phyloP scores from a whole-genome alignment of 163 green algal species.

The Prototheca cutis region DNA sequence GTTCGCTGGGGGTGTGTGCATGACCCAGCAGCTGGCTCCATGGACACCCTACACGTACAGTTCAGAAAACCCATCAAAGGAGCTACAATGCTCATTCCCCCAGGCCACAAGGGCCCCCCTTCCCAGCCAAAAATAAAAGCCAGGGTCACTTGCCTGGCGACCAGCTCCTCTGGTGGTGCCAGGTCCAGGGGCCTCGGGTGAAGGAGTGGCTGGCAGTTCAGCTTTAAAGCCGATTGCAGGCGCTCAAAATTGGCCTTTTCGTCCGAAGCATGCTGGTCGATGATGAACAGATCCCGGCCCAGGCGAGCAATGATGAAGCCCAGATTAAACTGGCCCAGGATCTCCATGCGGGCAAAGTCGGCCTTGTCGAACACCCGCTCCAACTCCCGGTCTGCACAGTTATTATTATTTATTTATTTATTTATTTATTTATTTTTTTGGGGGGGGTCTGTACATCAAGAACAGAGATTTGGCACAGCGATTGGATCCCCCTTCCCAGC shows the following conservation, averaged over 20 bases:
- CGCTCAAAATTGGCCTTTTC: conserved; percentile 96
- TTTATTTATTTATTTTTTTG: no score
- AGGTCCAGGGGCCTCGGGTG: conserved; percentile 44
- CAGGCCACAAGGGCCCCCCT: background rate
- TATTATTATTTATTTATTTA: no score
- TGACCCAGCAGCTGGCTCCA: no score
- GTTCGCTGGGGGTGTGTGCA: no score
- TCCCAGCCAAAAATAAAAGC: no score
- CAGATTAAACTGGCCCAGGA: conserved; percentile 95
- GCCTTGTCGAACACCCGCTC: conserved; percentile 79
- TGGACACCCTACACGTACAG: no score
- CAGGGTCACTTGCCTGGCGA: conserved; percentile 42
- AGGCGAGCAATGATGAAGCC: conserved; percentile 89
- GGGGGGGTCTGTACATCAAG: no score
- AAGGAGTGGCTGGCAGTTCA: conserved; percentile 82
- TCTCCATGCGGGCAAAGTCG: conserved; percentile 69
- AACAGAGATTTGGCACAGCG: no score
- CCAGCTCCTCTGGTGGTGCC: conserved; percentile 46
- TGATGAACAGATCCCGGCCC: conserved; percentile 83
- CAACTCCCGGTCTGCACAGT: conserved; percentile 67
- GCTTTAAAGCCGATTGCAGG: conserved; percentile 32
- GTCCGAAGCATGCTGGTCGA: conserved; percentile 94
- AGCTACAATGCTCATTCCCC: background rate
- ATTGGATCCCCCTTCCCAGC: no score
- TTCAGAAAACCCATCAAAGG: no score